phyloP scores from a whole-genome alignment of 768 basidiomycete species.

The Amanita phalloides region DNA sequence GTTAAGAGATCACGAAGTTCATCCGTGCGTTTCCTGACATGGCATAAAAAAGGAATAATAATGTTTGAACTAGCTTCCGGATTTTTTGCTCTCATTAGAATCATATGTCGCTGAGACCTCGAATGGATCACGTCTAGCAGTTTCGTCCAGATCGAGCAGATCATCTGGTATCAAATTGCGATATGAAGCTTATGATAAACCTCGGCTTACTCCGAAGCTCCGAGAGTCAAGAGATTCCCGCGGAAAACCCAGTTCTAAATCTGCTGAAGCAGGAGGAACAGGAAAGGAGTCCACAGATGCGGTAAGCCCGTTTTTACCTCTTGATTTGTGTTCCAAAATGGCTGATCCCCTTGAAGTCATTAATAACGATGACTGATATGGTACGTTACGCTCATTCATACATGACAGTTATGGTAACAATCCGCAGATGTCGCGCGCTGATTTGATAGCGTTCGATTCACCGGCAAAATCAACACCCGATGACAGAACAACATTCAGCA shows the following conservation, averaged over 20 bases:
- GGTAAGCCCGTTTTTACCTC: background rate
- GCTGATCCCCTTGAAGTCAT: conserved; percentile 1
- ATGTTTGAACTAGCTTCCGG: conserved; percentile 45
- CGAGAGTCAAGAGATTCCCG: background rate
- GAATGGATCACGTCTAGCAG: background rate
- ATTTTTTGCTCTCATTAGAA: conserved; percentile 47
- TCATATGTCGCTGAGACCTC: conserved; percentile 12
- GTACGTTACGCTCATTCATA: background rate
- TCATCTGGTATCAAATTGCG: conserved; percentile 39
- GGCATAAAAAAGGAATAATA: conserved; percentile 2
- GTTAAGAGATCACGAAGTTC: conserved; percentile 13
- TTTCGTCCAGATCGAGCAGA: conserved; percentile 1
- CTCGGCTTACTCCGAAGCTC: conserved; percentile 24
- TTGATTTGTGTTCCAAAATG: background rate
- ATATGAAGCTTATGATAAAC: conserved; percentile 63
- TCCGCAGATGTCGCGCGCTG: conserved; percentile 24
- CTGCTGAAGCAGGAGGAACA: background rate
- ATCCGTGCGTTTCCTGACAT: background rate
- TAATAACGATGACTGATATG: conserved; percentile 1
- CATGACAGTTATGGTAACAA: conserved; percentile 1
- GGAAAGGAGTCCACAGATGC: background rate
- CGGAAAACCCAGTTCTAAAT: background rate
- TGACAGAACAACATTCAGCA: conserved; percentile 31
- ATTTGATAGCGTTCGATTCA: conserved; percentile 69
- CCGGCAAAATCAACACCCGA: conserved; percentile 19